Percentiles rank a stretch among this genome's conserved stretches.
These are phyloP conservation scores for Acacia confusa DNA, from an alignment of 306 rosid genomes.

Conservation along the genomic window DNA sequence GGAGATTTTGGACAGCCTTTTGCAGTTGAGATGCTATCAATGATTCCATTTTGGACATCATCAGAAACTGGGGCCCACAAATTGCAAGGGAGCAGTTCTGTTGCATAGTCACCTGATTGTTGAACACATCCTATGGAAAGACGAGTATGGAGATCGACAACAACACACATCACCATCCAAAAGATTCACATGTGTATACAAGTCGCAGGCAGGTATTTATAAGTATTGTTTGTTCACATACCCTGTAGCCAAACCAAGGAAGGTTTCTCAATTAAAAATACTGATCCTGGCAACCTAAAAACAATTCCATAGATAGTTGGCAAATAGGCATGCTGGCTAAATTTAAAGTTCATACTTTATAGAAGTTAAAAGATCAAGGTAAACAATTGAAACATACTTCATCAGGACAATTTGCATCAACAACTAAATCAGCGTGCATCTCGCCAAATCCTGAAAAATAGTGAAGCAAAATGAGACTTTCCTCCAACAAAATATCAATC, in stretches of 20 bases:
- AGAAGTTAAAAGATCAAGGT: neutral
- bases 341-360: neutral
- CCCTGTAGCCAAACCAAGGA: conserved; percentile 36
- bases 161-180: conserved; percentile 44
- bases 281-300: neutral
- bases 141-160: conserved; percentile 46
- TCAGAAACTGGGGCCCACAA: conserved; percentile 40
- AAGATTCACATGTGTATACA: conserved; percentile 39
- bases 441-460: conserved; percentile 42
- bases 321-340: neutral
- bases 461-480: neutral
- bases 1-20: conserved; percentile 35
- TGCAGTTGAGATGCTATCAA: conserved; percentile 32
- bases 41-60: conserved; percentile 41
- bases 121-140: conserved; percentile 53
- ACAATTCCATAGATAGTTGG: no score
- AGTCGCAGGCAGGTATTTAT: conserved; percentile 34
- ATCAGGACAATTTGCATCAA: conserved; percentile 32
- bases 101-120: conserved; percentile 47
- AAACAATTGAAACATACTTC: conserved; percentile 35
- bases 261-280: neutral
- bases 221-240: conserved; percentile 37
- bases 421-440: conserved; percentile 36
- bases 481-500: neutral
- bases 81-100: conserved; percentile 52